A percentile compares a stretch with the other conserved stretches of the same genome.
Evolutionary conservation across 225 moss, liverwort and hornwort genomes (phyloP).

Genomic region (Pseudisothecium myosuroides): DNA sequence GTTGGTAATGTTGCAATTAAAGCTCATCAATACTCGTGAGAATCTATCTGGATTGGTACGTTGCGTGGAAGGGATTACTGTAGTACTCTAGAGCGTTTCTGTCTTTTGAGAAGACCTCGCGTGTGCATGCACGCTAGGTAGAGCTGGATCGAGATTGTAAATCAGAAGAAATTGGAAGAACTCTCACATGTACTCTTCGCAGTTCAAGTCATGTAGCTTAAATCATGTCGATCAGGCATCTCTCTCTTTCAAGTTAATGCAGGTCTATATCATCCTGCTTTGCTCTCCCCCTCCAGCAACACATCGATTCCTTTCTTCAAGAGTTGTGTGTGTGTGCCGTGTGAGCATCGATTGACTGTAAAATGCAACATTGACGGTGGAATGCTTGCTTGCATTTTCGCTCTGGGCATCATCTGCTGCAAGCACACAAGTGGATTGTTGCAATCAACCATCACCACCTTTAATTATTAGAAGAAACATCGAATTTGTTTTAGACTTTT

Average conservation of each 20-base stretch:
- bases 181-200: neutral
- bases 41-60: neutral
- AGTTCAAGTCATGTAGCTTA: neutral
- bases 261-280: neutral
- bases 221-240: neutral
- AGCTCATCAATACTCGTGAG: neutral
- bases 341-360: neutral
- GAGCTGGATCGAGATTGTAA: neutral
- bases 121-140: neutral
- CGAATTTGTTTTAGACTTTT: neutral
- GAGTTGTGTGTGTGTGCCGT: neutral
- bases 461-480: neutral
- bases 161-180: neutral
- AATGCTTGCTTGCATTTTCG: neutral
- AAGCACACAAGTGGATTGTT: neutral
- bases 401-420: neutral
- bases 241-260: neutral
- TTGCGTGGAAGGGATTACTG: neutral
- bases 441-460: neutral
- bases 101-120: neutral
- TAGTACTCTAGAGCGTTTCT: neutral
- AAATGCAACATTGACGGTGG: neutral
- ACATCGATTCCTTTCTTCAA: neutral
- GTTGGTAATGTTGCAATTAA: neutral
- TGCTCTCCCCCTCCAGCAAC: neutral